Percentiles rank a stretch among this genome's conserved stretches.
Conservation (phyloP, 139 green algal genomes). For the Volvox reticuliferus region DNA sequence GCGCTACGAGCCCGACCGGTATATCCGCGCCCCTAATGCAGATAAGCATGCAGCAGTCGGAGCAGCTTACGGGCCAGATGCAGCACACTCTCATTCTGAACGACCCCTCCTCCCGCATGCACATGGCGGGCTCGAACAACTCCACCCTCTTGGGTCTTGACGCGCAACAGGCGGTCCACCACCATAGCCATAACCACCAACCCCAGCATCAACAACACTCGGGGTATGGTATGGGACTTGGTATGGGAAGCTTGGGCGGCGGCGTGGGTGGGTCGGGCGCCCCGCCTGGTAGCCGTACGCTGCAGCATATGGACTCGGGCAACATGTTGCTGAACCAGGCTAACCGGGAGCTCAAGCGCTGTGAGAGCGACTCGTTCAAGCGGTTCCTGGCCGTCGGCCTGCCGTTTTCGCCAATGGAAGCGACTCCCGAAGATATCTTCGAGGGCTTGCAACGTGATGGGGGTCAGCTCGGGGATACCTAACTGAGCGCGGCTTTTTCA, state of each 20-base stretch:
- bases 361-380: slow-evolving; percentile 52
- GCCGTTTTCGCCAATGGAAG: slow-evolving; percentile 40
- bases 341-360: slow-evolving; percentile 39
- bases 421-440: slow-evolving; percentile 28
- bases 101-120: neutral
- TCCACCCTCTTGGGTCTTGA: neutral
- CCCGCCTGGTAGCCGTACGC: neutral
- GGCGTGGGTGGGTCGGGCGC: too few species aligned
- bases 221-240: neutral
- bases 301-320: slow-evolving; percentile 23
- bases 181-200: neutral
- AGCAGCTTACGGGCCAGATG: slow-evolving; percentile 45
- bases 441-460: slow-evolving; percentile 17
- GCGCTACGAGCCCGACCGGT: neutral
- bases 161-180: neutral
- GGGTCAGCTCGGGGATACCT: neutral
- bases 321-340: neutral
- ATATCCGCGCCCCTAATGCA: slow-evolving; percentile 16
- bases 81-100: slow-evolving; percentile 35
- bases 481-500: neutral
- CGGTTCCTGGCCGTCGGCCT: slow-evolving; percentile 34
- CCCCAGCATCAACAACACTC: neutral
- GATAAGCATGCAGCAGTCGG: slow-evolving; percentile 8
- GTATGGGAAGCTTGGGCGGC: neutral
- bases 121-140: neutral